phyloP scores from a whole-genome alignment of 192 early-diverging fungal genomes.

The Borealophlyctis nickersoniae region DNA sequence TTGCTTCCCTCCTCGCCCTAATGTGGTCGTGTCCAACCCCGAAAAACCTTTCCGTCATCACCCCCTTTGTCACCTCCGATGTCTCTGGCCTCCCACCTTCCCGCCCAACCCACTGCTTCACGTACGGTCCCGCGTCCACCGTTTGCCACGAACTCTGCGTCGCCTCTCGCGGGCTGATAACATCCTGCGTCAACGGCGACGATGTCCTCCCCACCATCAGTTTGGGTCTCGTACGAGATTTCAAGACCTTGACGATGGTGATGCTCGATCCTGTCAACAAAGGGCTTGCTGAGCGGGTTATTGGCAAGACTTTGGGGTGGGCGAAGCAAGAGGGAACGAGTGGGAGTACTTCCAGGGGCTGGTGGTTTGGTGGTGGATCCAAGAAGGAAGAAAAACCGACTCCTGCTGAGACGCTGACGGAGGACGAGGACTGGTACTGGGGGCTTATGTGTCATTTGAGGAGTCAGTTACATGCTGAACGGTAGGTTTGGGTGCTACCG shows the following conservation, averaged over 20 bases:
- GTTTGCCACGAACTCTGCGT: slow-evolving; percentile 65
- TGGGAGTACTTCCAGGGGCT: not conserved
- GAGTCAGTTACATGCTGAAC: slow-evolving; percentile 71
- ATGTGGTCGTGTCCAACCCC: slow-evolving; percentile 15
- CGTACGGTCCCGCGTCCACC: slow-evolving; percentile 77
- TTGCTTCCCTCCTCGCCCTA: slow-evolving; percentile 70
- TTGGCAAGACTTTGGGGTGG: slow-evolving; percentile 31
- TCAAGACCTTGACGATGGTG: slow-evolving; percentile 66
- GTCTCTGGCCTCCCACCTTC: slow-evolving; percentile 51
- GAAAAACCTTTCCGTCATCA: slow-evolving; percentile 14
- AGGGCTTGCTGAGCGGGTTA: slow-evolving; percentile 34
- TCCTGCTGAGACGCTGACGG: slow-evolving; percentile 22
- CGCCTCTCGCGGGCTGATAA: slow-evolving; percentile 69
- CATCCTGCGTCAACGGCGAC: slow-evolving; percentile 75
- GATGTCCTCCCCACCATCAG: slow-evolving; percentile 80
- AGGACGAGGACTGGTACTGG: slow-evolving; percentile 82
- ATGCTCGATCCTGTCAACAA: slow-evolving; percentile 37
- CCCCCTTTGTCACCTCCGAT: slow-evolving; percentile 24
- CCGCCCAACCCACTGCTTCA: slow-evolving; percentile 83
- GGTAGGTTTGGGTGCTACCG: no score
- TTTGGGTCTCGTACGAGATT: slow-evolving; percentile 72
- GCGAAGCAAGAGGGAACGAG: not conserved
- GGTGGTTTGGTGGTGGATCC: slow-evolving; percentile 3
- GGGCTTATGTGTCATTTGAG: slow-evolving; percentile 75
- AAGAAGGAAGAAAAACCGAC: slow-evolving; percentile 7